A percentile compares a stretch with the other conserved stretches of the same genome.
These are phyloP conservation scores for Coemansia sp. DNA, from an alignment of 192 early-diverging fungal species.

Conservation along the genomic window DNA sequence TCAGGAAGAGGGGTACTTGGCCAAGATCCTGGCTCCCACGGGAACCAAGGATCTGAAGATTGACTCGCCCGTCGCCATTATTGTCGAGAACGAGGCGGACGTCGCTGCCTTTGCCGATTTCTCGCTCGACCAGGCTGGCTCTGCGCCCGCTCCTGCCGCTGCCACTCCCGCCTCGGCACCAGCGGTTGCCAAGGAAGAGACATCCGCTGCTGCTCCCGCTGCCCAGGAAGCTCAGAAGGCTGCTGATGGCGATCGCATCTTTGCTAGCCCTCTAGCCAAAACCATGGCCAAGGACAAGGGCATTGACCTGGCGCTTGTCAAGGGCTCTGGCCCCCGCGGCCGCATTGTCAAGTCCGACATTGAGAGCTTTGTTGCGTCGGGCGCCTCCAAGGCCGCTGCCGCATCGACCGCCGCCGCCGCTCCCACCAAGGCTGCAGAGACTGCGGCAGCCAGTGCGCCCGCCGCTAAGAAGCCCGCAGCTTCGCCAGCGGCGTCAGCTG, in stretches of 20 bases:
- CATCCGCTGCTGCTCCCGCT: constrained; percentile 59
- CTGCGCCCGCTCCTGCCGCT: constrained; percentile 17
- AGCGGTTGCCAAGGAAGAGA: constrained; percentile 21
- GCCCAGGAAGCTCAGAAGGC: constrained; percentile 27
- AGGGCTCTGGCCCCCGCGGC: constrained; percentile 88
- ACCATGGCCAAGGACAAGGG: constrained; percentile 85
- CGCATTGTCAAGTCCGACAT: constrained; percentile 94
- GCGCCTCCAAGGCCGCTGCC: constrained; percentile 29
- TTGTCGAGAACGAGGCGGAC: constrained; percentile 90
- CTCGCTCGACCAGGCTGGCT: constrained; percentile 58
- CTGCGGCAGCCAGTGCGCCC: constrained; percentile 68
- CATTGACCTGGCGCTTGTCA: constrained; percentile 74
- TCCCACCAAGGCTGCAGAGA: constrained; percentile 10
- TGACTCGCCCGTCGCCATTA: constrained; percentile 85
- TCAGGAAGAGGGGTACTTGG: constrained; percentile 94
- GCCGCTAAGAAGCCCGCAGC: constrained; percentile 54
- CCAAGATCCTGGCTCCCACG: constrained; percentile 84
- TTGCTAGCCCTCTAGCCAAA: constrained; percentile 87
- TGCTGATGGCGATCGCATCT: constrained; percentile 62
- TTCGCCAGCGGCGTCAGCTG: constrained; percentile 37
- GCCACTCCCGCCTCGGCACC: neutral
- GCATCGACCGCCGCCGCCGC: constrained; percentile 37
- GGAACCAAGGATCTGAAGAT: constrained; percentile 91
- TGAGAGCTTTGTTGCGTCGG: constrained; percentile 58
- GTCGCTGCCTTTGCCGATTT: constrained; percentile 88